Base-by-base conservation (phyloP, 1,139 yeast species). In the Diutina pseudorugosa region DNA sequence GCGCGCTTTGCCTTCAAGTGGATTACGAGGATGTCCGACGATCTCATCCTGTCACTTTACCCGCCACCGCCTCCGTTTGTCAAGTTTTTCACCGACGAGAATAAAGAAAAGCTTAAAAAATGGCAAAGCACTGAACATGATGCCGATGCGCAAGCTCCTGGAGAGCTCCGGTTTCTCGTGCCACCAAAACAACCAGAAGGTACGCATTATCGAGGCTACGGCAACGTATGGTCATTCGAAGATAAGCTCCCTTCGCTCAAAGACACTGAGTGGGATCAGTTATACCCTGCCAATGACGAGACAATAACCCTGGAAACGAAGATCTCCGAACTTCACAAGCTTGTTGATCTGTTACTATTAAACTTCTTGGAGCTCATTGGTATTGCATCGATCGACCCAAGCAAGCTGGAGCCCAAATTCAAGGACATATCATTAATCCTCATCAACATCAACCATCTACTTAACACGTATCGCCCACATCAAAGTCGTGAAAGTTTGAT, bases 11-110 rank as follows among this genome's bases (percentile, higher is more conserved):
- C n/a, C n/a, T 14, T 30, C n/a, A 30, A 12, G 36, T 30, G 14
- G 11, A 30, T 30, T 14, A 14, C 36, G 36, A 30, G 36, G 40
- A 61, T 61, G 65, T 52, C 61, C 1, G 59, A 70, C 52, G 77
- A 75, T 54, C 63, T 73, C 54, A 76, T 77, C 55, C 70, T 93
- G 27, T 80, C 94, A 12, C 75, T 88, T 53, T 89, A 83, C 59
- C 96, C 96, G 1, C 91, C 93, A 1, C 96, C 96, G 3, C 96
- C 96, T 9, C 82, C 84, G 21, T 85, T 77, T 64, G 79, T 79
- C 61, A 79, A 80, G 64, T 77, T 73, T 61, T 88, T 85, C 67
- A 85, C 94, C 0, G 63, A 68, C 5, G 85, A 80, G 54, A 86
- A 86, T 59, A 55, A 78, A 14, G 70, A 63, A 30, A 70, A 69